phyloP scores from a whole-genome alignment of 495 filamentous ascomycete species.

The Penicillium tannophilum region DNA sequence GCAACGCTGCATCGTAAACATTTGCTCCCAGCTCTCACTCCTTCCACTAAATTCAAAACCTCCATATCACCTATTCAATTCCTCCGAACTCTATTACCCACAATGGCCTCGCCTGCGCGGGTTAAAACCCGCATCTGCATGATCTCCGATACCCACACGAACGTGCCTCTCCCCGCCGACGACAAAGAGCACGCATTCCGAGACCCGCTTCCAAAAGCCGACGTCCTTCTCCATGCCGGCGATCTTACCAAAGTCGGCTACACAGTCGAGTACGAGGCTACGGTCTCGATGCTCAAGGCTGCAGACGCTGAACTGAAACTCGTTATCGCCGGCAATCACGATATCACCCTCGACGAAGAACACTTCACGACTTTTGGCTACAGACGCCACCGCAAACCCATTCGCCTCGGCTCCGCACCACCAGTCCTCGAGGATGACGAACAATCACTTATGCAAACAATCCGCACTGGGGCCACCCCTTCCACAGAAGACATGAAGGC shows the following conservation, averaged over 20 bases:
- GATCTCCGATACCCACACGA: conserved; percentile 65
- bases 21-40: background rate
- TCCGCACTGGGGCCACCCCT: conserved; percentile 7
- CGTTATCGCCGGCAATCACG: conserved; percentile 82
- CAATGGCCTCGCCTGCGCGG: conserved; percentile 18
- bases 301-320: conserved; percentile 71
- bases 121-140: conserved; percentile 57
- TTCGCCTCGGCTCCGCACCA: conserved; percentile 16
- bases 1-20: background rate
- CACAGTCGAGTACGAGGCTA: conserved; percentile 51
- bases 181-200: conserved; percentile 42
- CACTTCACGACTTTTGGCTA: conserved; percentile 44
- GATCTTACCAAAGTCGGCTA: conserved; percentile 69
- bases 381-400: conserved; percentile 33
- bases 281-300: conserved; percentile 54
- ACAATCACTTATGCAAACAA: conserved; percentile 5
- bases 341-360: conserved; percentile 66
- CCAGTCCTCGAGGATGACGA: conserved; percentile 17
- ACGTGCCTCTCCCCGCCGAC: conserved; percentile 29
- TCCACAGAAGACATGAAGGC: conserved; percentile 11
- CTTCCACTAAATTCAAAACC: conserved; percentile 2
- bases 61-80: conserved; percentile 1
- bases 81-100: conserved; percentile 4
- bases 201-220: conserved; percentile 52
- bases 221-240: conserved; percentile 74